These are phyloP conservation scores for Irpex sp. DNA, from an alignment of 1,284 basidiomycete species.

Conservation along the genomic window DNA sequence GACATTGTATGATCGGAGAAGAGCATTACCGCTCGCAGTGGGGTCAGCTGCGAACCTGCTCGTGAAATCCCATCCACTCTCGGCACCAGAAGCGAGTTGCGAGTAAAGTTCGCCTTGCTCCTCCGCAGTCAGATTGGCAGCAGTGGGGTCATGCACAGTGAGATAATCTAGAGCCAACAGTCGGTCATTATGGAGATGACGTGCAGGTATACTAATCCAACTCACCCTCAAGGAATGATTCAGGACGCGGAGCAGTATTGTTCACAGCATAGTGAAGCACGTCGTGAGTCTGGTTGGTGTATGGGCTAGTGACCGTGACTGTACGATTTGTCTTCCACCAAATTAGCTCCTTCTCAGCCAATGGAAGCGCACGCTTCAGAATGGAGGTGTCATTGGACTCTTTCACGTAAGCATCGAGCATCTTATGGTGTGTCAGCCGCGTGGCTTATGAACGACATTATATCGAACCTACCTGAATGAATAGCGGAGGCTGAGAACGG, in stretches of 20 bases:
- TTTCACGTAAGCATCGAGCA: constrained; percentile 62
- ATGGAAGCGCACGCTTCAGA: constrained; percentile 56
- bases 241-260: constrained; percentile 87
- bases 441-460: background rate
- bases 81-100: constrained; percentile 86
- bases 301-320: constrained; percentile 68
- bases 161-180: constrained; percentile 56
- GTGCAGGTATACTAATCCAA: background rate
- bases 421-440: constrained; percentile 31
- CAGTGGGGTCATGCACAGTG: constrained; percentile 62
- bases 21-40: constrained; percentile 39
- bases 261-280: constrained; percentile 73
- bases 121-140: constrained; percentile 52
- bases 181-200: background rate
- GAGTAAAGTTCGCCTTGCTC: constrained; percentile 70
- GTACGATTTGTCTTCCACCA: constrained; percentile 84
- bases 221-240: constrained; percentile 62
- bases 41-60: constrained; percentile 46
- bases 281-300: constrained; percentile 57
- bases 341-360: constrained; percentile 69
- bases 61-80: constrained; percentile 61
- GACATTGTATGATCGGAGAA: constrained; percentile 70
- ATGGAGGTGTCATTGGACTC: constrained; percentile 57
- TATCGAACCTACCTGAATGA: constrained; percentile 35
- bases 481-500: constrained; percentile 86